Base-by-base conservation (phyloP, 2,329 filamentous ascomycete species). In the Penicillium oxalicum region DNA sequence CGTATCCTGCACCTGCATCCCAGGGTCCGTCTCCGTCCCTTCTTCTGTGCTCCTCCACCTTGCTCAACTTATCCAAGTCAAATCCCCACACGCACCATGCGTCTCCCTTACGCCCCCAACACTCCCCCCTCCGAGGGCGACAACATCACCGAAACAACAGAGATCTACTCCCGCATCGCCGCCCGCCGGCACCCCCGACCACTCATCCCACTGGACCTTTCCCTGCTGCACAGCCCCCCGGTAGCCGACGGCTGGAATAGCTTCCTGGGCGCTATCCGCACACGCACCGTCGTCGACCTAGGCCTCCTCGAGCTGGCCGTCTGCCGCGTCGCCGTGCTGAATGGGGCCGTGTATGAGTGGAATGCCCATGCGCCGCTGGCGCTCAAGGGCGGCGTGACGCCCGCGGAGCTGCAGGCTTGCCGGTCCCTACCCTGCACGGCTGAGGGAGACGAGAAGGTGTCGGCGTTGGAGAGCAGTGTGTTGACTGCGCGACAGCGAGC, bases 261-360 rank as follows among this genome's bases (percentile, higher is more conserved):
- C 41, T 80, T 81, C 61, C 64, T 81, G 6, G 76, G 76, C 40
- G 71, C 78, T 7, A 77, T 81, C 45, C 75, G 78, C 45, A 76
- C 72, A 0, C 65, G 71, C 43, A 80, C 77, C 1, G 63, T 70
- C 4, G 64, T 81, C 1, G 61, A 75, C 9, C 62, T 67, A 3
- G 68, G 62, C 8, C 55, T 90, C 26, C 81, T 87, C 52, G 89
- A 95, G 72, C 74, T 91, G 12, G 85, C 86, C 49, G 88, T 95
- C 56, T 88, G 82, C 58, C 79, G 88, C 42, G 86, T 95, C 6
- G 89, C 89, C 4, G 84, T 86, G 5, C 79, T 88, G 55, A 94
- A 91, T 66, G 67, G 76, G 27, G 89, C 89, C 1, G 87, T 86
- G 78, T 94, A 90, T 68, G 89, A 95, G 67, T 94, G 88, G 88